These are phyloP conservation scores for Aphanomyces astaci DNA, from an alignment of 352 stramenopile species.

Conservation along the genomic window DNA sequence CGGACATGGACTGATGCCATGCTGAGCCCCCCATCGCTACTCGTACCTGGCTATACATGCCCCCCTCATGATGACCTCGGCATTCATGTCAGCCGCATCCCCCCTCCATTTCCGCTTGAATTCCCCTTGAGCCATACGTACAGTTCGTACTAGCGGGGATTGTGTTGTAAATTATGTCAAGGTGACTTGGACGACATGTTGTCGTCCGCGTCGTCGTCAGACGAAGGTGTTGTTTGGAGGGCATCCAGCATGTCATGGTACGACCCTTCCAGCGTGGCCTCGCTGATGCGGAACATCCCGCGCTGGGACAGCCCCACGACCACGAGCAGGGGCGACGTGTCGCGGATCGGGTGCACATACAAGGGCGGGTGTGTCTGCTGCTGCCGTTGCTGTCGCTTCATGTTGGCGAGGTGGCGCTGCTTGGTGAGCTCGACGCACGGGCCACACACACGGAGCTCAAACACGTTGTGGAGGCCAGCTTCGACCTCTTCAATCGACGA, in stretches of 20 bases:
- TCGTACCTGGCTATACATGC: too few relatives aligned
- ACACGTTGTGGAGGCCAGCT: neutral
- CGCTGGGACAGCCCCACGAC: neutral
- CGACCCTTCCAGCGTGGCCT: conserved; percentile 16
- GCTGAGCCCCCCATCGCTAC: too few relatives aligned
- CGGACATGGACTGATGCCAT: too few relatives aligned
- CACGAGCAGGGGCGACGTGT: neutral
- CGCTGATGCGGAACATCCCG: conserved; percentile 24
- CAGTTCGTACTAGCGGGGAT: too few relatives aligned
- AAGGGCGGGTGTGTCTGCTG: neutral
- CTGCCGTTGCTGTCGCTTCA: neutral
- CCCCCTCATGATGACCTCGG: too few relatives aligned
- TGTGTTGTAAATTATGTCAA: too few relatives aligned
- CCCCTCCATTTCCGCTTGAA: too few relatives aligned
- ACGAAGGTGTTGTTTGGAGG: neutral
- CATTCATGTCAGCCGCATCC: too few relatives aligned
- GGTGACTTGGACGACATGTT: too few relatives aligned
- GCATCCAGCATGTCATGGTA: neutral
- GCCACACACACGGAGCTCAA: conserved; percentile 18
- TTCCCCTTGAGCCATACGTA: too few relatives aligned
- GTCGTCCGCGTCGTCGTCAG: neutral
- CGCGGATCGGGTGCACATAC: neutral
- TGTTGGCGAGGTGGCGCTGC: neutral
- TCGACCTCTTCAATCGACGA: conserved; percentile 15
- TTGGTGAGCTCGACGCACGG: conserved; percentile 1